Evolutionary conservation across 495 filamentous ascomycete genomes (phyloP), one percentile per base, ranked within the genome.

Genomic region (Glonium stellatum): DNA sequence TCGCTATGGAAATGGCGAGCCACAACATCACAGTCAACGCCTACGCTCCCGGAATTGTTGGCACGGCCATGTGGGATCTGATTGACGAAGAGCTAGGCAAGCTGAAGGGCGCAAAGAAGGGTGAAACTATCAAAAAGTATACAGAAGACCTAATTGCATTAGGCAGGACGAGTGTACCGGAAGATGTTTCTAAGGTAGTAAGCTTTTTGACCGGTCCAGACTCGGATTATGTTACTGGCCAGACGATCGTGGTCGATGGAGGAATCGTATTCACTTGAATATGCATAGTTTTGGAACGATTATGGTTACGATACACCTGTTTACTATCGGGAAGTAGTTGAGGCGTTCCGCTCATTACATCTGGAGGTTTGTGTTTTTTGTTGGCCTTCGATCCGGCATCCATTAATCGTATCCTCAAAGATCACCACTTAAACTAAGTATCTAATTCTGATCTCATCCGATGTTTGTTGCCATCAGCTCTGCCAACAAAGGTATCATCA

Each of bases 11-110:
- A 62, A 71, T 71, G 65, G 84, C 79, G 0, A 47, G 62, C 52
- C 76, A 84, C 57, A 71, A 78, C 47, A 87, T 87, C 67, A 84
- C 83, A 1, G 82, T 75, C 5, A 86, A 85, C 61, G 77, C 79
- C 5, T 86, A 84, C 59, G 83, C 80, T 0, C 83, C 83, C 0
- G 84, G 84, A 0, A 81, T 85, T 54, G 80, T 87, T 1, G 80
- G 76, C 0, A 86, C 84, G 4, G 69, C 71, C 0, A 85, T 84
- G 80, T 84, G 82, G 81, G 82, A 82, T 54, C 55, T 75, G 4
- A 83, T 85, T 59, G 80, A 82, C 55, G 73, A 78, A 60, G 75
- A 74, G 57, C 47, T 84, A 35, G 79, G 73, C 10, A 70, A 75
- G 68, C 70, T 69, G 46, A 70, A 60, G 22, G 81, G 78, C 4